These are phyloP conservation scores for Theobroma grandiflorum DNA, from an alignment of 441 rosid species.

Conservation along the genomic window DNA sequence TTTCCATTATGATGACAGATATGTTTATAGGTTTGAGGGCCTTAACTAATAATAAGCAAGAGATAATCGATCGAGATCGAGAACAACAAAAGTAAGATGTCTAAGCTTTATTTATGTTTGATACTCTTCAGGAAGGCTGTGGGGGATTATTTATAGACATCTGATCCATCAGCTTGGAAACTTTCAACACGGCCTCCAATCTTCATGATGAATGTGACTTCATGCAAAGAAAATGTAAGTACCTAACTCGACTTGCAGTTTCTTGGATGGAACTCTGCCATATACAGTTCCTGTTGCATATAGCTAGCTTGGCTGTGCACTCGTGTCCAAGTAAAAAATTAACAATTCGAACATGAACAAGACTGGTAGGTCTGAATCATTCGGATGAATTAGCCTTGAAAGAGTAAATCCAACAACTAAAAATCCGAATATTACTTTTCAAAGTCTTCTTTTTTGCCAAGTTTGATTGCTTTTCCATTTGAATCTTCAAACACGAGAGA, in stretches of 20 bases:
- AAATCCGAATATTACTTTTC: neutral
- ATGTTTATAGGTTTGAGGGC: neutral
- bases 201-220: too few relatives aligned
- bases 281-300: neutral
- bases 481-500: neutral
- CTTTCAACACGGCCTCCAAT: neutral
- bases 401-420: neutral
- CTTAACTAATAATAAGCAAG: neutral
- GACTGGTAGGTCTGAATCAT: neutral
- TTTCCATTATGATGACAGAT: neutral
- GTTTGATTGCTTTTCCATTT: neutral
- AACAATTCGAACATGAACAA: neutral
- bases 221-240: neutral
- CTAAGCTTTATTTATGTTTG: neutral
- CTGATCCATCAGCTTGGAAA: neutral
- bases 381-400: neutral
- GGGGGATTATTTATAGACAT: slow-evolving; percentile 8
- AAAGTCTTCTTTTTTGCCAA: neutral
- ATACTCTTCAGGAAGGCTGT: neutral
- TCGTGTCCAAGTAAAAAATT: neutral
- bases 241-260: neutral
- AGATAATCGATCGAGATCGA: neutral
- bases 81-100: neutral
- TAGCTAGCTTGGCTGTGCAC: neutral
- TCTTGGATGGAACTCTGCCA: neutral